Base-by-base conservation (phyloP, 345 rosid species). In the Citrus inodora region DNA sequence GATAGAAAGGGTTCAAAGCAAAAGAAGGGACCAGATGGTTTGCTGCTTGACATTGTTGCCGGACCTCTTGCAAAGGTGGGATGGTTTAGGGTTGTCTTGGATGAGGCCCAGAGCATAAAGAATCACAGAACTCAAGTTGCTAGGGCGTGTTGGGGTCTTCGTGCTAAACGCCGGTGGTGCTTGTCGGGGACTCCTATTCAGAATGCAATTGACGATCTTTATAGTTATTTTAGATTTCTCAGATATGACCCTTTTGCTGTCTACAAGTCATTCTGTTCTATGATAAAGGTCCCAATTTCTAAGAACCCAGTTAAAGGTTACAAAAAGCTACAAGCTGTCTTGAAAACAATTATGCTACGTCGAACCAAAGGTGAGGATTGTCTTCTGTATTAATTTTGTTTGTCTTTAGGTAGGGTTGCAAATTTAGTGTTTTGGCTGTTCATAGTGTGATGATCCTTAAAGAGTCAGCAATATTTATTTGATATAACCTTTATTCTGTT, bases 111-210 rank as follows among this genome's bases (percentile, higher is more conserved):
- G 84, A 92, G 98, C 83, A 96, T 96, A 75, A 96, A 96, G 88
- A 93, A 96, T 87, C 88, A 89, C 88, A 92, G 87, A 85, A 96
- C 99, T 78, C 99, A 92, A 81, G 97, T 90, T 71, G 99, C 99
- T 59, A 91, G 98, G 80, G 98, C 99, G 58, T 96, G 99, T 78
- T 95, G 98, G 98, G 97, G 96, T 37, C 99, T 95, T 82, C 97
- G 99, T 30, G 97, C 99, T 42, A 96, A 96, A 83, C 95, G 97
- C 28, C 86, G 99, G 79, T 96, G 99, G 99, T 96, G 99, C 86
- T 90, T 96, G 84, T 96, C 99, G 3, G 99, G 99, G 70, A 96
- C 99, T 76, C 99, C 99, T 67, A 88, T 96, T 79, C 99, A 96
- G 88, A 96, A 96, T 86, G 93, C 99, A 22, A 87, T 96, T 4